Conservation (phyloP, 1,139 yeast genomes). For the Zhuliangozyma parablackwelliae region DNA sequence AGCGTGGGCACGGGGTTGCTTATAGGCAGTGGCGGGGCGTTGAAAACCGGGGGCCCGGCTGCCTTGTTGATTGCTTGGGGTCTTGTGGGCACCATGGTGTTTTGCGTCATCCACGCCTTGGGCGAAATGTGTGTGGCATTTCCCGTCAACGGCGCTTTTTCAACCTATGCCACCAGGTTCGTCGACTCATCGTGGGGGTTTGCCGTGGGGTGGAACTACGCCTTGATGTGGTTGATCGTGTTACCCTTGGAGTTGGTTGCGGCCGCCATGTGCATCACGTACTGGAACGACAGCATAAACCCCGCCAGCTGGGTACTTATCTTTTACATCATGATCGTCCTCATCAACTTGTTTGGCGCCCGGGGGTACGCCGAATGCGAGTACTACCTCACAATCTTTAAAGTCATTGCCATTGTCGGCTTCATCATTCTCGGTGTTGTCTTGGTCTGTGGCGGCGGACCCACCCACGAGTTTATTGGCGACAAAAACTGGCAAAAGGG, state of each 20-base stretch:
- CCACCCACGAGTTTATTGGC: slow-evolving; percentile 59
- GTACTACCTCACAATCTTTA: slow-evolving; percentile 54
- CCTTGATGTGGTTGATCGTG: slow-evolving; percentile 73
- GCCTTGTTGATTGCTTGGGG: slow-evolving; percentile 68
- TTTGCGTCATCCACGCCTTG: slow-evolving; percentile 74
- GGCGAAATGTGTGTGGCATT: slow-evolving; percentile 80
- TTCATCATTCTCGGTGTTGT: slow-evolving; percentile 61
- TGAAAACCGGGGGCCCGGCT: slow-evolving; percentile 76
- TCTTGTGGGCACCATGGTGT: slow-evolving; percentile 65
- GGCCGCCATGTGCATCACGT: slow-evolving; percentile 65
- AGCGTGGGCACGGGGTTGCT: slow-evolving; percentile 66
- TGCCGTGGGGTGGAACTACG: slow-evolving; percentile 77
- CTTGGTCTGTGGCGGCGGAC: slow-evolving; percentile 67
- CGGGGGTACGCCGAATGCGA: slow-evolving; percentile 75
- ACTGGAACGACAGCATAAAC: slow-evolving; percentile 55
- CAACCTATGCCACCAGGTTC: slow-evolving; percentile 65
- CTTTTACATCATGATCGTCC: slow-evolving; percentile 54
- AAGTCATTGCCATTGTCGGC: slow-evolving; percentile 59
- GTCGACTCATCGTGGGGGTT: slow-evolving; percentile 77
- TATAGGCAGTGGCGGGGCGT: slow-evolving; percentile 70
- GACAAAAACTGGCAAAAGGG: slow-evolving; percentile 59
- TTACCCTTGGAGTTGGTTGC: slow-evolving; percentile 75
- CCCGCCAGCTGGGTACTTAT: slow-evolving; percentile 64
- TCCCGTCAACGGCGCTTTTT: slow-evolving; percentile 78
- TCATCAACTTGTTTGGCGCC: slow-evolving; percentile 64